phyloP scores from a whole-genome alignment of 2,329 filamentous ascomycete species.

The Cordyceps javanica region DNA sequence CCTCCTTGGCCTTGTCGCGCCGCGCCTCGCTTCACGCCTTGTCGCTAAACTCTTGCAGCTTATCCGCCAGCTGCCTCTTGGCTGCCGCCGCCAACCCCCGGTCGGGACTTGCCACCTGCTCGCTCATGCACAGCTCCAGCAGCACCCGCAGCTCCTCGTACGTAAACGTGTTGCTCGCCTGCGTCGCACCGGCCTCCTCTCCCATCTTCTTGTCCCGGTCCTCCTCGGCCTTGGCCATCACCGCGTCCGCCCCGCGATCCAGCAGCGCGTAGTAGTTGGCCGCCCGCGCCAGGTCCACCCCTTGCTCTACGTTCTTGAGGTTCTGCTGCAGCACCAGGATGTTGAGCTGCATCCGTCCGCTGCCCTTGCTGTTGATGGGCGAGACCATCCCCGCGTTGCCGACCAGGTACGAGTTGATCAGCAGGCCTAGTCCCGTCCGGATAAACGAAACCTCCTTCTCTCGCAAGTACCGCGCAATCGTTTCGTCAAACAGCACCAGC shows the following conservation, averaged over 20 bases:
- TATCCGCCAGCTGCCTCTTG: slow-evolving; percentile 63
- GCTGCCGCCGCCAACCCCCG: slow-evolving; percentile 62
- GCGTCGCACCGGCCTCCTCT: slow-evolving; percentile 19
- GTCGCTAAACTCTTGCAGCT: slow-evolving; percentile 64
- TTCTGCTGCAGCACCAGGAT: slow-evolving; percentile 95
- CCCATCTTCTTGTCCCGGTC: slow-evolving; percentile 31
- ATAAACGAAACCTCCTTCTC: slow-evolving; percentile 68
- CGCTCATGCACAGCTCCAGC: slow-evolving; percentile 62
- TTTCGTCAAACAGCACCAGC: slow-evolving; percentile 83
- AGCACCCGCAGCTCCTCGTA: slow-evolving; percentile 63
- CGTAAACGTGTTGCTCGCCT: slow-evolving; percentile 41
- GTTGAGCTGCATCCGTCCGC: slow-evolving; percentile 85
- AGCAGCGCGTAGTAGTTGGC: slow-evolving; percentile 66
- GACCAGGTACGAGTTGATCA: slow-evolving; percentile 77
- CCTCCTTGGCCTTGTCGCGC: too few species aligned
- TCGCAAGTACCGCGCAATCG: slow-evolving; percentile 66
- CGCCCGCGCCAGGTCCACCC: slow-evolving; percentile 57
- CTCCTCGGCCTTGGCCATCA: slow-evolving; percentile 56
- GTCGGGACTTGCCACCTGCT: slow-evolving; percentile 59
- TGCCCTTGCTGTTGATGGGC: slow-evolving; percentile 79
- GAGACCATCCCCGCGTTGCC: slow-evolving; percentile 63
- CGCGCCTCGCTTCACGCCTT: slow-evolving; percentile 57
- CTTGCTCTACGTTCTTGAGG: slow-evolving; percentile 81
- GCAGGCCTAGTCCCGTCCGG: slow-evolving; percentile 64
- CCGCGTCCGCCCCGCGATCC: slow-evolving; percentile 56